Base-by-base conservation (phyloP, 345 rosid species). In the Populus euphratica region DNA sequence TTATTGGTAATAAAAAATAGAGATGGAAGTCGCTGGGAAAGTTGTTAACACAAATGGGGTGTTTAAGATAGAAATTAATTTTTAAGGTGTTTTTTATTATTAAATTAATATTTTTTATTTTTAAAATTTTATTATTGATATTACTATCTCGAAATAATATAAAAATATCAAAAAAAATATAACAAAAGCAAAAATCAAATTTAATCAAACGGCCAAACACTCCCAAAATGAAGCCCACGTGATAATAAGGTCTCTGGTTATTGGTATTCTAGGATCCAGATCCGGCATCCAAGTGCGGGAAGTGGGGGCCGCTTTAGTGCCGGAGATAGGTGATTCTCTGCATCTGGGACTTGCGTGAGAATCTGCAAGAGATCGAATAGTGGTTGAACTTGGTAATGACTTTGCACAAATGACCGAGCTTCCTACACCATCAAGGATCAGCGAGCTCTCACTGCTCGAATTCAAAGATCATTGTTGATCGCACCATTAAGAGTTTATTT, bases 281-380 rank as follows among this genome's bases (percentile, higher is more conserved):
- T 59, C 61, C 70, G 68, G 70, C 80, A 71, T 71, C 75, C 76
- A 71, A 71, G 80, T 77, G 71, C 65, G 64, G 20, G 68, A 71
- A 63, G 52, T 47, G 49, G 76, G 76, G 52, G 18, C 76, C 76
- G 18, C 33, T 21, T 4, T 29, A 4, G 2, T 35, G 0, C 59
- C 9, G 59, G 41, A 54, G 68, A 27, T 66, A 11, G 8, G 3
- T 76, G 75, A 71, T 77, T 71, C 27, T 17, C 44, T 71, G 76
- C 29, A 43, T 31, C 10, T 7, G 56, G 44, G 49, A 4, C 0
- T 67, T 65, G 65, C 41, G 67, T 70, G 47, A 36, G 31, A 17
- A 20, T 10, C 27, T 41, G 16, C 14, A 25, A 10, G 38, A 36
- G 36, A 66, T 33, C 27, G 70, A 74, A 11, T 27, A 8, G 2